Evolutionary conservation across 2,329 filamentous ascomycete species (phyloP).

Genomic region (Neoascochyta sp.): DNA sequence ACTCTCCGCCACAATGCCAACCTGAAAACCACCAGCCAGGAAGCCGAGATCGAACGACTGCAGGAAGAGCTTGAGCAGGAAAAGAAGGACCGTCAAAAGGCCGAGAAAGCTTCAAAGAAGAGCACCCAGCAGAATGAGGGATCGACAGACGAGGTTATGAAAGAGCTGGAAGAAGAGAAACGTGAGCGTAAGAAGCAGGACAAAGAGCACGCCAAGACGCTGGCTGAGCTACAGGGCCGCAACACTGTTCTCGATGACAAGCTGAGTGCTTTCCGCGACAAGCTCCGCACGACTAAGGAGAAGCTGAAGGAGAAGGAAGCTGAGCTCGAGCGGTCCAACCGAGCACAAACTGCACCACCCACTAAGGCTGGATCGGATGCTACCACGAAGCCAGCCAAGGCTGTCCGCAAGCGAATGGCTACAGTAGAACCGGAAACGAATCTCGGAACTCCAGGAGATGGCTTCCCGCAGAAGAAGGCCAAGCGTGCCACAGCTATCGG

Average conservation of each 20-base stretch:
- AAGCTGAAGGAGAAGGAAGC: slow-evolving; percentile 65
- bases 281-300: slow-evolving; percentile 66
- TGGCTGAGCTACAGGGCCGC: slow-evolving; percentile 59
- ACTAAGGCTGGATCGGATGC: slow-evolving; percentile 26
- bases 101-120: slow-evolving; percentile 36
- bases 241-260: slow-evolving; percentile 66
- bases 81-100: slow-evolving; percentile 26
- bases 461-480: slow-evolving; percentile 46
- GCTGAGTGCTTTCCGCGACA: slow-evolving; percentile 64
- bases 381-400: slow-evolving; percentile 39
- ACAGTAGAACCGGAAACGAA: slow-evolving; percentile 47
- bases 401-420: slow-evolving; percentile 41
- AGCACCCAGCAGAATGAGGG: slow-evolving; percentile 41
- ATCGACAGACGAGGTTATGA: slow-evolving; percentile 47
- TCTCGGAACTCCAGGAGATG: slow-evolving; percentile 49
- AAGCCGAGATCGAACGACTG: slow-evolving; percentile 28
- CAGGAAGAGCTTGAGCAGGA: slow-evolving; percentile 44
- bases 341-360: slow-evolving; percentile 40
- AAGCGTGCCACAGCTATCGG: slow-evolving; percentile 58
- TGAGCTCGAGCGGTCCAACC: slow-evolving; percentile 45
- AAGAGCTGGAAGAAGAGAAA: slow-evolving; percentile 50
- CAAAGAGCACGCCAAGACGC: slow-evolving; percentile 53
- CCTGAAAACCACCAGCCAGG: slow-evolving; percentile 26
- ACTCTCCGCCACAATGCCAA: slow-evolving; percentile 24
- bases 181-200: slow-evolving; percentile 52